These are phyloP conservation scores for Prunus mira DNA, from an alignment of 306 rosid species.

Conservation along the genomic window DNA sequence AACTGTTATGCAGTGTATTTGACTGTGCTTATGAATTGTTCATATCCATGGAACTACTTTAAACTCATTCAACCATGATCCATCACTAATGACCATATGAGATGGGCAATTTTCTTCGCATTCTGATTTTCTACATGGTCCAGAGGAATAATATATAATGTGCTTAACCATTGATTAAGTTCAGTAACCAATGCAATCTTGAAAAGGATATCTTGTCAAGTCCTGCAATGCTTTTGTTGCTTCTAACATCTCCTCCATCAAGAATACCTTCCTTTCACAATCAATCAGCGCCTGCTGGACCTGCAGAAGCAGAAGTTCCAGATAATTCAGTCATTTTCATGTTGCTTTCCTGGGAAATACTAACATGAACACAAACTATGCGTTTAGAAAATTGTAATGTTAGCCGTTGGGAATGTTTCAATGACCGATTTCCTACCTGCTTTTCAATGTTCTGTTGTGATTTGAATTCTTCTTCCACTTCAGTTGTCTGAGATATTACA, in stretches of 20 bases:
- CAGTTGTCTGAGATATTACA: constrained; percentile 39
- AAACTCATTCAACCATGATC: too few relatives aligned
- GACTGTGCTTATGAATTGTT: too few relatives aligned
- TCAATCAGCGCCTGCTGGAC: constrained; percentile 47
- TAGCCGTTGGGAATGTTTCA: not conserved
- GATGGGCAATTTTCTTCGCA: too few relatives aligned
- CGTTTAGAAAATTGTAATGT: constrained; percentile 5
- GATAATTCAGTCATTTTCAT: constrained; percentile 14
- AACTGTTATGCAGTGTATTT: too few relatives aligned
- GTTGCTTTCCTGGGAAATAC: not conserved
- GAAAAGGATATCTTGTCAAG: too few relatives aligned
- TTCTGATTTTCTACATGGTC: too few relatives aligned
- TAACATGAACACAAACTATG: not conserved
- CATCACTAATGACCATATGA: too few relatives aligned
- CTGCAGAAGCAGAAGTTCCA: constrained; percentile 47
- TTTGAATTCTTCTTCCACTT: constrained; percentile 49
- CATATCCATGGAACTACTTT: too few relatives aligned
- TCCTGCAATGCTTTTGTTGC: too few relatives aligned
- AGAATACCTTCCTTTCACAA: constrained; percentile 51
- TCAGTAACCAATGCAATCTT: too few relatives aligned
- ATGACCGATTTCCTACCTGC: constrained; percentile 43
- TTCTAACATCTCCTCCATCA: constrained; percentile 41
- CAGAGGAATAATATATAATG: too few relatives aligned
- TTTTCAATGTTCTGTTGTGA: constrained; percentile 38
- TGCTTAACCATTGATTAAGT: too few relatives aligned